Evolutionary conservation across 2,329 filamentous ascomycete species (phyloP).

Genomic region (Ceratocystis alfenasii): DNA sequence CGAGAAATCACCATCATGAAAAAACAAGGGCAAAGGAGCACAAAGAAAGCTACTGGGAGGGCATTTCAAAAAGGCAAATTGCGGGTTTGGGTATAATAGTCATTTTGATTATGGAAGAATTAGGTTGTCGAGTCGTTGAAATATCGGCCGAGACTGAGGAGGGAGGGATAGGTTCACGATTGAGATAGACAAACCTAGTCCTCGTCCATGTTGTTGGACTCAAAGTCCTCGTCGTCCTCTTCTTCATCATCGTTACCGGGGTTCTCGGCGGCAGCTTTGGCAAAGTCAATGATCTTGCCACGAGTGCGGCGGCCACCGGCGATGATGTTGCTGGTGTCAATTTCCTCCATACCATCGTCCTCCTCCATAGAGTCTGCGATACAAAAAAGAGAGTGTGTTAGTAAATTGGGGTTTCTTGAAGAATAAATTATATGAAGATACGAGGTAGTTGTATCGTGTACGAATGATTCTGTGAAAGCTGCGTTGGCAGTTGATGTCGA

Average conservation of each 20-base stretch:
- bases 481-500: background rate
- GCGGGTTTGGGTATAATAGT: constrained; percentile 10
- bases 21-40: background rate
- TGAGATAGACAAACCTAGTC: constrained; percentile 27
- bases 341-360: constrained; percentile 79
- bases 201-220: constrained; percentile 62
- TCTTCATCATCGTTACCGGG: constrained; percentile 65
- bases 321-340: constrained; percentile 83
- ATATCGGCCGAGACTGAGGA: background rate
- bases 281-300: constrained; percentile 84
- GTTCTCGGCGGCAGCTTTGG: constrained; percentile 73
- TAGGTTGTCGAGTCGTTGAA: constrained; percentile 2
- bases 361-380: constrained; percentile 43
- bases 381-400: background rate
- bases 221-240: constrained; percentile 62
- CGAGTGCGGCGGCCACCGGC: constrained; percentile 68
- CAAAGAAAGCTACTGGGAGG: background rate
- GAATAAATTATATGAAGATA: background rate
- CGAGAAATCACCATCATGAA: background rate
- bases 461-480: too few relatives aligned
- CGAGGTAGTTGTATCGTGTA: too few relatives aligned
- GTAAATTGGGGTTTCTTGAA: background rate
- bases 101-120: constrained; percentile 13
- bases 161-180: background rate
- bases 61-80: background rate